A percentile compares a stretch with the other conserved stretches of the same genome.
These are phyloP conservation scores for Stemphylium lycopersici DNA, from an alignment of 2,329 filamentous ascomycete genomes.

Conservation along the genomic window DNA sequence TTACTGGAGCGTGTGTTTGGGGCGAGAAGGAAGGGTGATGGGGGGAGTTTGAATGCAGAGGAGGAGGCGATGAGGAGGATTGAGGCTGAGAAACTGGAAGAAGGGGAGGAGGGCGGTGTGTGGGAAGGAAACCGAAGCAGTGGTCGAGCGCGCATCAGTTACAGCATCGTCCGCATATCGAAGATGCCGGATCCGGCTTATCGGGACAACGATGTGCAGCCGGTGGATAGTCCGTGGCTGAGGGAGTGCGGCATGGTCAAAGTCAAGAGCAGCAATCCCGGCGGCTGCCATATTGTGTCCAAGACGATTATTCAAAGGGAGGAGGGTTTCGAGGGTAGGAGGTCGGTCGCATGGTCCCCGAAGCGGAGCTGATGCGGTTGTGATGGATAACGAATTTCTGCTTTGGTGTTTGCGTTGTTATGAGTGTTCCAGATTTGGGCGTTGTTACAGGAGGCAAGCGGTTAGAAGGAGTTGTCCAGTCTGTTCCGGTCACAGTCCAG, in stretches of 20 bases:
- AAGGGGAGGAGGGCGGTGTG: too few species aligned
- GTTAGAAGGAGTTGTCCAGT: background rate
- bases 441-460: background rate
- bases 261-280: constrained; percentile 12
- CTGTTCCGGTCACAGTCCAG: background rate
- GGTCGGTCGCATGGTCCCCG: background rate
- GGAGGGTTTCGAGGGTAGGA: background rate
- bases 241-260: constrained; percentile 24
- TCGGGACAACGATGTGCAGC: constrained; percentile 2
- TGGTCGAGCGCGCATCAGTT: background rate
- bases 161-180: constrained; percentile 1
- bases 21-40: background rate
- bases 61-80: background rate
- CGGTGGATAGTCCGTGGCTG: constrained; percentile 16
- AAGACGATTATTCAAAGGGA: constrained; percentile 13
- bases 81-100: background rate
- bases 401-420: background rate
- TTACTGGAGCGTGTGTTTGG: background rate
- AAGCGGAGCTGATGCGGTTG: background rate
- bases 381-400: background rate
- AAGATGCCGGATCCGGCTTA: constrained; percentile 6
- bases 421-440: background rate
- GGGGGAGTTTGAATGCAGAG: background rate
- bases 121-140: background rate
- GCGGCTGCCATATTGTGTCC: constrained; percentile 19